Percentiles rank a stretch among this genome's conserved stretches.
Evolutionary conservation across 164 flowering plant genomes (phyloP).

Genomic region (Houttuynia cordata): DNA sequence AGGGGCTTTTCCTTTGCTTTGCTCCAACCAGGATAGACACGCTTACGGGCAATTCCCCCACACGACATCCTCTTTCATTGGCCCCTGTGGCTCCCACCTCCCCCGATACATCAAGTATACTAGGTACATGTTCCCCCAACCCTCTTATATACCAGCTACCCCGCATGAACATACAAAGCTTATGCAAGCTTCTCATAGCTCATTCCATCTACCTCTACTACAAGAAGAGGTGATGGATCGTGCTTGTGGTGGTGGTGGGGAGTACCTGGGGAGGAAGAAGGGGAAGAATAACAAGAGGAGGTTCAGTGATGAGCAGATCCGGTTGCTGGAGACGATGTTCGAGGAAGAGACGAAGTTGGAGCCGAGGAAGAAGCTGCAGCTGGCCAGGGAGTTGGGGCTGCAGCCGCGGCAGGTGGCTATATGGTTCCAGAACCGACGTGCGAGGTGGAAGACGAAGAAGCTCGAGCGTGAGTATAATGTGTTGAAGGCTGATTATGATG

Average conservation of each 20-base stretch:
- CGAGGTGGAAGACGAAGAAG: slow-evolving; percentile 75
- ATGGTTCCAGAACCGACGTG: slow-evolving; percentile 88
- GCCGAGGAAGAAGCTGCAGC: slow-evolving; percentile 43
- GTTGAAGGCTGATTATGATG: slow-evolving; percentile 34
- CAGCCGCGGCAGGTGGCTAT: slow-evolving; percentile 78
- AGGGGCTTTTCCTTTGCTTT: too few species aligned
- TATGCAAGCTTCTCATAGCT: neutral
- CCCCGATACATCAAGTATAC: too few species aligned
- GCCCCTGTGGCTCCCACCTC: too few species aligned
- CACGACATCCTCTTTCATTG: too few species aligned
- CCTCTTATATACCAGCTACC: neutral
- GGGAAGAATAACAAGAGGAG: slow-evolving; percentile 9
- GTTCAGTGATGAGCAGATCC: slow-evolving; percentile 25
- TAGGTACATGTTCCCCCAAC: neutral
- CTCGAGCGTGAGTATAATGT: slow-evolving; percentile 44
- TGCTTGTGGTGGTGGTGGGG: neutral
- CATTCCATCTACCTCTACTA: neutral
- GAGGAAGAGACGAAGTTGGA: slow-evolving; percentile 58
- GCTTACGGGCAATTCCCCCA: too few species aligned
- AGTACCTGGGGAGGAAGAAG: neutral
- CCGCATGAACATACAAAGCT: neutral
- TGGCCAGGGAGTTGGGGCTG: slow-evolving; percentile 59
- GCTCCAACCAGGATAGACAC: too few species aligned
- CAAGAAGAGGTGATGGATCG: too few species aligned
- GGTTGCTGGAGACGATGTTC: slow-evolving; percentile 46